These are phyloP conservation scores for Thelephora terrestris DNA, from an alignment of 1,284 basidiomycete species.

Conservation along the genomic window DNA sequence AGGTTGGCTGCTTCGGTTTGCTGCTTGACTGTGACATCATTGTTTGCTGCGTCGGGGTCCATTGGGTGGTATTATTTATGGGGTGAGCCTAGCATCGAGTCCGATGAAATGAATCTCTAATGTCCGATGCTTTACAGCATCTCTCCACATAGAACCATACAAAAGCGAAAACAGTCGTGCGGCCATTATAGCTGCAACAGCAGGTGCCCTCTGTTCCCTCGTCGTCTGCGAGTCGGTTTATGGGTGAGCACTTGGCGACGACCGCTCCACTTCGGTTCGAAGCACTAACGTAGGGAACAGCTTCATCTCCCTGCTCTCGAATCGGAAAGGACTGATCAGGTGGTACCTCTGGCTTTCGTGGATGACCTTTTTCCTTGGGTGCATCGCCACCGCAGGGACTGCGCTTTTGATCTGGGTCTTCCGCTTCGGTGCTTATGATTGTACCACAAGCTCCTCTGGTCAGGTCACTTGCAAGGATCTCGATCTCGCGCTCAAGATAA, in stretches of 20 bases:
- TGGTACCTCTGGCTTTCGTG: neutral
- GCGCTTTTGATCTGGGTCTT: neutral
- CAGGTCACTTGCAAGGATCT: neutral
- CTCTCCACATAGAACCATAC: neutral
- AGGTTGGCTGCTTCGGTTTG: too few relatives aligned
- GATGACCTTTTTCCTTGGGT: neutral
- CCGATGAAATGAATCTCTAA: too few relatives aligned
- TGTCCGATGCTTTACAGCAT: neutral
- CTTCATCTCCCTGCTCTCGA: neutral
- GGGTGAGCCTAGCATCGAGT: too few relatives aligned
- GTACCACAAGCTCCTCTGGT: neutral
- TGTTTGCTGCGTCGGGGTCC: too few relatives aligned
- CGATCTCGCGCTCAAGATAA: neutral
- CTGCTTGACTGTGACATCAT: too few relatives aligned
- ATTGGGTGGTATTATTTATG: too few relatives aligned
- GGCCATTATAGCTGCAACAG: neutral
- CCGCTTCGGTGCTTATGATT: neutral
- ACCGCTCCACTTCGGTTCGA: neutral
- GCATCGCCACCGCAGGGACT: neutral
- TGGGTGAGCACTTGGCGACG: neutral
- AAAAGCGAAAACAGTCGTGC: neutral
- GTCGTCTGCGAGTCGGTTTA: neutral
- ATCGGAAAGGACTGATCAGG: neutral
- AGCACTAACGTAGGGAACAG: neutral
- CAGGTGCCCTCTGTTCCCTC: neutral